phyloP scores from a whole-genome alignment of 352 stramenopile genomes.

The Globisporangium middletonii region DNA sequence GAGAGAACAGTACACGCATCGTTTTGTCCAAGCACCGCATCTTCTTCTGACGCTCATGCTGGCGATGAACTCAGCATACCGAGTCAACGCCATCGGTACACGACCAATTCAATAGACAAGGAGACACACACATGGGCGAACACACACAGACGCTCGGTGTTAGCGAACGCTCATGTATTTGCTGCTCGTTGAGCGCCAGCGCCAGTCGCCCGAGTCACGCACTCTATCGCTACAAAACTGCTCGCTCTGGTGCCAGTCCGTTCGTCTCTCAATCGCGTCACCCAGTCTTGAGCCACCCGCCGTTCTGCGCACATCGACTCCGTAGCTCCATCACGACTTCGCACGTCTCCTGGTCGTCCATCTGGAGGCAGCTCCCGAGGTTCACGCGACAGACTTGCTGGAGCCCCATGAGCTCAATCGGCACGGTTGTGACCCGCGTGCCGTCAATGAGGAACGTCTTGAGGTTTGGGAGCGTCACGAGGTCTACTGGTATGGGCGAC shows the following conservation, averaged over 20 bases:
- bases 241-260: background rate
- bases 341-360: constrained; percentile 64
- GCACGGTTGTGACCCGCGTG: constrained; percentile 38
- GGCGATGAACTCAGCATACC: too few relatives aligned
- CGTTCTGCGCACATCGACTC: constrained; percentile 40
- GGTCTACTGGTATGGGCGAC: constrained; percentile 29
- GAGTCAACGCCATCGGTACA: too few relatives aligned
- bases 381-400: constrained; percentile 46
- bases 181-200: too few relatives aligned
- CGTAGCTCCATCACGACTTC: constrained; percentile 55
- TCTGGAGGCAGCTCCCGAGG: constrained; percentile 39
- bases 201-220: too few relatives aligned
- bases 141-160: too few relatives aligned
- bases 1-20: too few relatives aligned
- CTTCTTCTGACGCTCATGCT: too few relatives aligned
- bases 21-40: too few relatives aligned
- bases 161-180: too few relatives aligned
- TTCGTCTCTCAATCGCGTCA: background rate
- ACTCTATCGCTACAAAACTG: background rate
- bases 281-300: constrained; percentile 58
- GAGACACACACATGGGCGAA: too few relatives aligned
- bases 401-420: constrained; percentile 59
- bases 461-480: constrained; percentile 41
- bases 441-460: constrained; percentile 65
- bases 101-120: too few relatives aligned